Percentiles rank a stretch among this genome's conserved stretches.
These are phyloP conservation scores for Pulveroboletus frians DNA, from an alignment of 768 basidiomycete genomes.

Conservation along the genomic window DNA sequence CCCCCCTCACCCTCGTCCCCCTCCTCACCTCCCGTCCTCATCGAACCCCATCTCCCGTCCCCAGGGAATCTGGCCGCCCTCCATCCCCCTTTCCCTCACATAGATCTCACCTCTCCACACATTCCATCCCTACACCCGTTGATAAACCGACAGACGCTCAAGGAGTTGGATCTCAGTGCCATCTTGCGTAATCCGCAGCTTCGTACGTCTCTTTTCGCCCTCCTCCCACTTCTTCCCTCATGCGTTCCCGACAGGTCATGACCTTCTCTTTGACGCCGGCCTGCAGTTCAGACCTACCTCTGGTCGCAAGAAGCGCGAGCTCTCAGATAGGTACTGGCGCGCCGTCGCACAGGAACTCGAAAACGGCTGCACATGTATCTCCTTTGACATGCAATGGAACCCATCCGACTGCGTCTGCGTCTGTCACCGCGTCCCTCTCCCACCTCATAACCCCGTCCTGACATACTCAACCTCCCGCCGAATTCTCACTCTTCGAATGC, in stretches of 20 bases:
- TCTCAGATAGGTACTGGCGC: slow-evolving; percentile 80
- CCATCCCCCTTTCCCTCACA: slow-evolving; percentile 29
- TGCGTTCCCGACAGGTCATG: slow-evolving; percentile 55
- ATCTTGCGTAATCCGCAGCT: slow-evolving; percentile 89
- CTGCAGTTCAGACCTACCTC: slow-evolving; percentile 76
- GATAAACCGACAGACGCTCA: slow-evolving; percentile 78
- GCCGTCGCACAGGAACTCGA: slow-evolving; percentile 76
- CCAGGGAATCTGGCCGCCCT: slow-evolving; percentile 23
- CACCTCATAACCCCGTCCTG: slow-evolving; percentile 38
- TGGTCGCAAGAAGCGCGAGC: slow-evolving; percentile 66
- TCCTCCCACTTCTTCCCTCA: neutral
- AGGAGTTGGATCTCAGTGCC: slow-evolving; percentile 78
- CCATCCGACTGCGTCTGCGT: slow-evolving; percentile 54
- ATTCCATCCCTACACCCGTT: slow-evolving; percentile 69
- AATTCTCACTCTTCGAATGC: slow-evolving; percentile 58
- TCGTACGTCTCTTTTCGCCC: slow-evolving; percentile 49
- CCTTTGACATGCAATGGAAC: slow-evolving; percentile 58
- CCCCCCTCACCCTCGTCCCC: slow-evolving; percentile 24
- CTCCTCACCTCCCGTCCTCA: slow-evolving; percentile 16
- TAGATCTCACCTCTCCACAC: slow-evolving; percentile 44
- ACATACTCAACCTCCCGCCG: slow-evolving; percentile 41
- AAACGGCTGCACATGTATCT: slow-evolving; percentile 77
- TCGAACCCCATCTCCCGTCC: slow-evolving; percentile 23
- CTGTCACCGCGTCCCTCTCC: slow-evolving; percentile 41
- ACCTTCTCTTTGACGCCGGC: slow-evolving; percentile 82